Evolutionary conservation across 2,329 filamentous ascomycete genomes (phyloP).

Genomic region (Pseudogymnoascus pannorum): DNA sequence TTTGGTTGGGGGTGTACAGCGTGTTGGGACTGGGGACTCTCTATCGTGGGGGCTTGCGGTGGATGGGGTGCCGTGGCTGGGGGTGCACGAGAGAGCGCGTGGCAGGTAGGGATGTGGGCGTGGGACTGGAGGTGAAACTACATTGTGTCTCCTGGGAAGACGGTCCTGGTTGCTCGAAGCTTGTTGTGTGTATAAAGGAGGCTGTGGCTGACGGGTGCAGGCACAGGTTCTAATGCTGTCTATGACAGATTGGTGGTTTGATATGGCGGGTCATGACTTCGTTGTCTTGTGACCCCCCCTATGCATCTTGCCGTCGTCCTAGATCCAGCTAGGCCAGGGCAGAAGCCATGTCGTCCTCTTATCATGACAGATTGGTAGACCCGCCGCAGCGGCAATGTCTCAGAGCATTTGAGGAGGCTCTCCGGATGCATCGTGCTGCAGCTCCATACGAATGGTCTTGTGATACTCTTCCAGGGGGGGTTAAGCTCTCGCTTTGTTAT

Average conservation of each 20-base stretch:
- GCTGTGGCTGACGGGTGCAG: background rate
- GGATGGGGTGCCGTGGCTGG: background rate
- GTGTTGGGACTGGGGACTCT: background rate
- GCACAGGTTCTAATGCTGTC: background rate
- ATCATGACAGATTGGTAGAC: slow-evolving; percentile 1
- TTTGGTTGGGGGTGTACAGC: background rate
- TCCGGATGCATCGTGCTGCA: background rate
- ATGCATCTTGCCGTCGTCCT: background rate
- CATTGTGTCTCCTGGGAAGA: background rate
- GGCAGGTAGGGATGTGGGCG: background rate
- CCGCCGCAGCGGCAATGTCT: background rate
- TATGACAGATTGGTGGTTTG: background rate
- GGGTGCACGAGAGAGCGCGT: slow-evolving; percentile 3
- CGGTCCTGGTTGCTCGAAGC: background rate
- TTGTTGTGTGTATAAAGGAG: background rate
- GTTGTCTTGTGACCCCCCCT: background rate
- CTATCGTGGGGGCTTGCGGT: background rate
- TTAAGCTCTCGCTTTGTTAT: background rate
- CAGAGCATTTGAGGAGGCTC: background rate
- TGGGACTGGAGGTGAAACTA: background rate
- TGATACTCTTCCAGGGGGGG: background rate
- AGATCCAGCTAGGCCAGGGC: background rate
- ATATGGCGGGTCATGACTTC: background rate
- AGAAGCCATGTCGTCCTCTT: background rate
- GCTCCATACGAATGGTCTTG: background rate